Percentiles rank a stretch among this genome's conserved stretches.
phyloP scores from a whole-genome alignment of 2,329 filamentous ascomycete genomes.

The Aschersonia sp. region DNA sequence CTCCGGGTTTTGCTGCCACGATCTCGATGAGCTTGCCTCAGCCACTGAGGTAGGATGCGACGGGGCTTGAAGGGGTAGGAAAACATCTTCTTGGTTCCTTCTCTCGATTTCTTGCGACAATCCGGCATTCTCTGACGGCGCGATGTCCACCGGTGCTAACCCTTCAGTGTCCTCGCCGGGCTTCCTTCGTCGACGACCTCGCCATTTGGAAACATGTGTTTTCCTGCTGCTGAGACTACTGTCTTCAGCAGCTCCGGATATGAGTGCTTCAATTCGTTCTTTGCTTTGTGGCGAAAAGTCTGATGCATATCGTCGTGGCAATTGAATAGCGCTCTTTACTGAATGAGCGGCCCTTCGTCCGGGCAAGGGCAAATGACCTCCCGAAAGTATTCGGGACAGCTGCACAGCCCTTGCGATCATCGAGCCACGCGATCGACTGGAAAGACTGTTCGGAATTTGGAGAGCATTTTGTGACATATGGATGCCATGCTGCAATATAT shows the following conservation, averaged over 20 bases:
- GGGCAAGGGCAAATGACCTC: constrained; percentile 17
- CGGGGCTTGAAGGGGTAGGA: too few relatives aligned
- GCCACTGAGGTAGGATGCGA: too few relatives aligned
- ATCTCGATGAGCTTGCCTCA: too few relatives aligned
- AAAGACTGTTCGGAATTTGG: background rate
- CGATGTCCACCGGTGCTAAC: constrained; percentile 3
- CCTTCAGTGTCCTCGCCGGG: constrained; percentile 1
- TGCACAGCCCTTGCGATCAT: constrained; percentile 21
- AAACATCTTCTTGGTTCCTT: too few relatives aligned
- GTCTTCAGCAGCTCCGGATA: constrained; percentile 5
- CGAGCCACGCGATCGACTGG: constrained; percentile 1
- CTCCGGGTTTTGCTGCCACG: background rate
- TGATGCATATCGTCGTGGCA: constrained; percentile 11
- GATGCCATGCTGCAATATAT: too few relatives aligned
- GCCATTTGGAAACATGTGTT: background rate
- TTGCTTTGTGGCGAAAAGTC: constrained; percentile 9
- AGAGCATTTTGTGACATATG: too few relatives aligned
- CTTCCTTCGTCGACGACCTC: background rate
- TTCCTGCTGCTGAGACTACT: background rate
- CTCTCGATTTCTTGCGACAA: too few relatives aligned
- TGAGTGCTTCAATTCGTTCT: constrained; percentile 12
- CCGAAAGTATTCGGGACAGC: constrained; percentile 18
- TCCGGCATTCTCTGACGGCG: background rate
- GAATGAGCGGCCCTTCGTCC: constrained; percentile 5
- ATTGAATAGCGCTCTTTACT: constrained; percentile 1